These are phyloP conservation scores for Lenzites betulinus DNA, from an alignment of 768 basidiomycete species.

Conservation along the genomic window DNA sequence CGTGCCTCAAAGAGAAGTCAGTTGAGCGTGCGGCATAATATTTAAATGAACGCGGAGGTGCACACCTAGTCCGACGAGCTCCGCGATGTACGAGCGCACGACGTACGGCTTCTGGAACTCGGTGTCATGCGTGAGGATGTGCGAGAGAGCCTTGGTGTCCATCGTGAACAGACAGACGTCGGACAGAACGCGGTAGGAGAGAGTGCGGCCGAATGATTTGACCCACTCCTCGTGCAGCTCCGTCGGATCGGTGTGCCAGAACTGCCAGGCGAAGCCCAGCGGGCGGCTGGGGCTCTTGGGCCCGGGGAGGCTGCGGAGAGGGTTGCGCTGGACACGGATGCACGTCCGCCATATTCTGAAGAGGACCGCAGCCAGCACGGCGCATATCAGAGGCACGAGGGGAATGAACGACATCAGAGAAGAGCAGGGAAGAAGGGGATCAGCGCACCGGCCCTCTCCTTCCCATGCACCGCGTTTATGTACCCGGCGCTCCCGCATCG, in stretches of 20 bases:
- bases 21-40: not conserved
- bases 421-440: slow-evolving; percentile 5
- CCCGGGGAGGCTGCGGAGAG: slow-evolving; percentile 8
- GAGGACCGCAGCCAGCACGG: slow-evolving; percentile 10
- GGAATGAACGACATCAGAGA: slow-evolving; percentile 6
- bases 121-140: slow-evolving; percentile 60
- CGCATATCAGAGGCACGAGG: slow-evolving; percentile 4
- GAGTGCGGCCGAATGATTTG: slow-evolving; percentile 5
- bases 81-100: slow-evolving; percentile 39
- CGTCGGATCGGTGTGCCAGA: slow-evolving; percentile 7
- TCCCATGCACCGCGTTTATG: not conserved
- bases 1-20: slow-evolving; percentile 41
- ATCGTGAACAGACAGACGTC: slow-evolving; percentile 24
- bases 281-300: not conserved
- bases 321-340: not conserved
- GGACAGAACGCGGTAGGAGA: slow-evolving; percentile 5
- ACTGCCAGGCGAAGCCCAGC: slow-evolving; percentile 7
- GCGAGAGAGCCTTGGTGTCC: slow-evolving; percentile 64
- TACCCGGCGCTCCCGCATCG: slow-evolving; percentile 7
- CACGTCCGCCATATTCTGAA: not conserved
- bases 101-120: slow-evolving; percentile 59
- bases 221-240: slow-evolving; percentile 13
- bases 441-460: not conserved
- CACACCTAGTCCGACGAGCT: slow-evolving; percentile 45
- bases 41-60: not conserved